These are phyloP conservation scores for Spizellomyces sp. DNA, from an alignment of 192 early-diverging fungal species.

Conservation along the genomic window DNA sequence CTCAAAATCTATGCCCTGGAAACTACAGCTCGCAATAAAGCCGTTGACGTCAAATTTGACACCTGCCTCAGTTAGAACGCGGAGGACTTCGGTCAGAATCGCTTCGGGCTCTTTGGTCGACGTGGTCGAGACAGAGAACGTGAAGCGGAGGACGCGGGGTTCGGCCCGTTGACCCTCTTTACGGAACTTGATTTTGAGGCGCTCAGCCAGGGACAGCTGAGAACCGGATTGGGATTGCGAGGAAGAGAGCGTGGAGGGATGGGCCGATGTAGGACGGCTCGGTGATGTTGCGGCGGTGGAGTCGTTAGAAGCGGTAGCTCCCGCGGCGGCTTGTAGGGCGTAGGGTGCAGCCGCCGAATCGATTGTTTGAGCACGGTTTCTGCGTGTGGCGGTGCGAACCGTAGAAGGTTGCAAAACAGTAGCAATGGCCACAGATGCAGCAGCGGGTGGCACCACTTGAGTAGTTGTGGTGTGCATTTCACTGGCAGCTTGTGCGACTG, in stretches of 20 bases:
- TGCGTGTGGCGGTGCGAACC: conserved; percentile 14
- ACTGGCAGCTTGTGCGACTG: background rate
- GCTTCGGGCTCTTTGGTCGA: conserved; percentile 58
- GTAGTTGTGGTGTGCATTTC: conserved; percentile 38
- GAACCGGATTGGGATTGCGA: conserved; percentile 16
- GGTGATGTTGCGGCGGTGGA: background rate
- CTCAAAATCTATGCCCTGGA: conserved; percentile 59
- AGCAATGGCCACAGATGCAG: conserved; percentile 14
- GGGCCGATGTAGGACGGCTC: conserved; percentile 12
- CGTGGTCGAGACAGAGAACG: conserved; percentile 58
- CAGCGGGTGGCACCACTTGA: conserved; percentile 2
- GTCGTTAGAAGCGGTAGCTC: conserved; percentile 10
- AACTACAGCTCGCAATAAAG: conserved; percentile 38
- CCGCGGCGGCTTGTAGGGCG: conserved; percentile 11
- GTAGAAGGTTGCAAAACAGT: conserved; percentile 19
- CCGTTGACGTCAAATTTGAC: conserved; percentile 33
- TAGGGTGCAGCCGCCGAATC: conserved; percentile 25
- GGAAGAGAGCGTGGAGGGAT: background rate
- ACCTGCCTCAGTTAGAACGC: conserved; percentile 42
- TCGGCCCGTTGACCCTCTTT: conserved; percentile 31
- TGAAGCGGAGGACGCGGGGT: conserved; percentile 58
- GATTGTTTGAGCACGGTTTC: conserved; percentile 48
- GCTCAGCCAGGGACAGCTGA: conserved; percentile 37
- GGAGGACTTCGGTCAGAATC: conserved; percentile 49
- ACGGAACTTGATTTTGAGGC: conserved; percentile 37